Conservation (phyloP, 305 asterid species). For the Plantago coronopus region DNA sequence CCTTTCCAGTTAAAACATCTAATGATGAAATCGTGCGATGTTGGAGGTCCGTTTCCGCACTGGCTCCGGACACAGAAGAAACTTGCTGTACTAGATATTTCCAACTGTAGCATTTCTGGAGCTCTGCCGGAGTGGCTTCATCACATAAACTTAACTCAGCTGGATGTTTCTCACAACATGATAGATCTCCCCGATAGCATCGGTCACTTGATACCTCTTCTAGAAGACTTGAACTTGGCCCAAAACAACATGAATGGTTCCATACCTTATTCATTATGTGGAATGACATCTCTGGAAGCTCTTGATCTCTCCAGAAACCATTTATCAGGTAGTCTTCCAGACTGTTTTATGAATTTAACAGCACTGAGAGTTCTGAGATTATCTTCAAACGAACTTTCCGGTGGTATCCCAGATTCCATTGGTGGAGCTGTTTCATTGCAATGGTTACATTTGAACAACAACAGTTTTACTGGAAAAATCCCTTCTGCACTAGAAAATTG, state of each 20-base stretch:
- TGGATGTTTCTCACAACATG: neutral
- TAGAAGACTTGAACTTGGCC: neutral
- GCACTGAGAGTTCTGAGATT: neutral
- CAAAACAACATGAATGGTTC: neutral
- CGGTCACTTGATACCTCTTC: neutral
- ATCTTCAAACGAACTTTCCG: slow-evolving; percentile 16
- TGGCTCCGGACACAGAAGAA: slow-evolving; percentile 17
- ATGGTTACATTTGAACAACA: slow-evolving; percentile 12
- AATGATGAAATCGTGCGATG: neutral
- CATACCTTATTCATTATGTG: slow-evolving; percentile 15
- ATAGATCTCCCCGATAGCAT: neutral
- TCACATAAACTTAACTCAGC: neutral
- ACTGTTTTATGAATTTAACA: slow-evolving; percentile 9
- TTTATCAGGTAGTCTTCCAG: slow-evolving; percentile 17
- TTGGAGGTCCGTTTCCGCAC: slow-evolving; percentile 21
- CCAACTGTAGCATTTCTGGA: slow-evolving; percentile 10
- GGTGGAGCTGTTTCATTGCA: slow-evolving; percentile 9
- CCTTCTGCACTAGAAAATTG: slow-evolving; percentile 13
- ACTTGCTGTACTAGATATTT: neutral
- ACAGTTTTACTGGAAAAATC: slow-evolving; percentile 8
- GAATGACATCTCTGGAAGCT: neutral
- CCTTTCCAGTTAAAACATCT: slow-evolving; percentile 7
- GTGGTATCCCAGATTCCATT: slow-evolving; percentile 16
- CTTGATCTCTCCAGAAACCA: slow-evolving; percentile 19
- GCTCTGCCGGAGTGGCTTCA: slow-evolving; percentile 13